Base-by-base conservation (phyloP, 257 asterid species). In the Solanum medicagineum region DNA sequence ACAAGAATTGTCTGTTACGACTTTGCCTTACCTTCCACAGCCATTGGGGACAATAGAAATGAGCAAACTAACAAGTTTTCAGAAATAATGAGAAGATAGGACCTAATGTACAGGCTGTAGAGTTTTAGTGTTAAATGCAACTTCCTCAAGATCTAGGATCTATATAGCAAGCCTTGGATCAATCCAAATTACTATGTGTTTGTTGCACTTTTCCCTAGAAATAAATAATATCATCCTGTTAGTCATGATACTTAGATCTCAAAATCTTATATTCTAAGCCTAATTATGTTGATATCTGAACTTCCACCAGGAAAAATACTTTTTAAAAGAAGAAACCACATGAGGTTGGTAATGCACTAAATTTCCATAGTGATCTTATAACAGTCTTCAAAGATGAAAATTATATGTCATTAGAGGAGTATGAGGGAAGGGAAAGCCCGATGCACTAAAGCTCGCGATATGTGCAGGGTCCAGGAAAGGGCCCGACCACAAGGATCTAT, bases 1-100 rank as follows among this genome's bases (percentile, higher is more conserved):
- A 83, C 95, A 93, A 89, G 96, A 96, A 83, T 62, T 96, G 20
- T 89, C 98, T 49, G 97, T 95, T 86, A n/a, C n/a, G 73, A 86
- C 90, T 54, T 93, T 87, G 87, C 87, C 95, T 8, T 90, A 83
- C 89, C 89, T 92, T 81, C 88, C 91, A 7, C 90, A 87, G 87
- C 94, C 94, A 80, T 65, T 92, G 83, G 92, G 90, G 81, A 32
- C 88, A 80, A 87, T 85, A 84, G 92, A 85, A 81, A 73, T 90
- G 47, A 87, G 91, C 89, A 91, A 90, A 86, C 87, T 86, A 17
- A 84, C 87, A 56, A 86, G 81, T 87, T 87, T 74, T 84, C 87
- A 91, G 80, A 91, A 91, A 87, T 90, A 88, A 53, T 15, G 63
- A 51, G 24, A 49, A 47, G 44, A 15, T 5, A 51, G 10, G 1